A percentile compares a stretch with the other conserved stretches of the same genome.
These are phyloP conservation scores for Casuarina cunninghamiana DNA, from an alignment of 306 rosid genomes.

Conservation along the genomic window DNA sequence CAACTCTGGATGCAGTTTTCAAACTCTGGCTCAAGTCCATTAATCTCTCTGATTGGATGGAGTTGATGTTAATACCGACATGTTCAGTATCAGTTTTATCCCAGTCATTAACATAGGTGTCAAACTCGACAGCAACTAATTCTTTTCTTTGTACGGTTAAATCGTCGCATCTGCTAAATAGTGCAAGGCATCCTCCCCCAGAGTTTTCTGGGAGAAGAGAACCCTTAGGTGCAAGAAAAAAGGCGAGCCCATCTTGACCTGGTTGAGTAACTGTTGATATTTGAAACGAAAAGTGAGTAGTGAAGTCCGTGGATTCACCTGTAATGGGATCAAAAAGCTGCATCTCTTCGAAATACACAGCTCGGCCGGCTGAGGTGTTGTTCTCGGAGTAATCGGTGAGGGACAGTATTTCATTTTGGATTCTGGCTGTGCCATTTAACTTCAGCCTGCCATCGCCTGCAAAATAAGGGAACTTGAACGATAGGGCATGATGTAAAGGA, in stretches of 20 bases:
- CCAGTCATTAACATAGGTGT: not conserved
- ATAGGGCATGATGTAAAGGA: not conserved
- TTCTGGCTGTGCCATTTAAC: not conserved
- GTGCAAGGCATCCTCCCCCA: slow-evolving; percentile 2
- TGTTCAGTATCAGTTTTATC: not conserved
- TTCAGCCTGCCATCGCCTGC: not conserved
- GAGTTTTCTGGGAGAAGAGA: not conserved
- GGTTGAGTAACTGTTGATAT: not conserved
- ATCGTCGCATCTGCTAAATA: not conserved
- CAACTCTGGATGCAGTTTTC: not conserved
- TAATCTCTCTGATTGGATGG: not conserved
- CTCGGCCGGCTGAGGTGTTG: not conserved
- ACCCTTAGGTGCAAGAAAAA: slow-evolving; percentile 2
- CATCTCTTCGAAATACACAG: slow-evolving; percentile 2
- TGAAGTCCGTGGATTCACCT: slow-evolving; percentile 4
- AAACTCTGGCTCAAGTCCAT: not conserved
- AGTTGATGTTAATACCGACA: slow-evolving; percentile 1
- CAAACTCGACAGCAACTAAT: slow-evolving; percentile 3
- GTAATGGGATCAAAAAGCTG: not conserved
- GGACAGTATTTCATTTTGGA: not conserved
- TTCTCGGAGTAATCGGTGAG: not conserved
- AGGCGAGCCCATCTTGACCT: slow-evolving; percentile 9
- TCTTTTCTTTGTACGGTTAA: not conserved
- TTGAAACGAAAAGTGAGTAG: not conserved
- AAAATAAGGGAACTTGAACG: slow-evolving; percentile 3